Evolutionary conservation across 768 basidiomycete species (phyloP), one percentile per base, ranked within the genome.

Genomic region (Lactarius sanguifluus): DNA sequence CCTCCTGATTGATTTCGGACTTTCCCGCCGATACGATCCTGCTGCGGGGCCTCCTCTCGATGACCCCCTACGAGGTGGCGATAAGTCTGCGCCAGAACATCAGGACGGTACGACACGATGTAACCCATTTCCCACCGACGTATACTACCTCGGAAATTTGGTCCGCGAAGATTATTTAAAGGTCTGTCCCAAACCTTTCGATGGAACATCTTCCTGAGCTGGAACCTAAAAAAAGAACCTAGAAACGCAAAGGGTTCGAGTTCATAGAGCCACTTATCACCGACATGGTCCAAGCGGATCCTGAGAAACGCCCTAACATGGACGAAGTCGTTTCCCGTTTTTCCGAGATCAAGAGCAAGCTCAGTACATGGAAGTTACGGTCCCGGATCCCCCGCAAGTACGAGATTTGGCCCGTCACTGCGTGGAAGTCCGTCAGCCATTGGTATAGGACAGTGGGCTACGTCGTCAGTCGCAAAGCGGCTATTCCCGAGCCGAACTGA

Each of bases 241-340:
- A 65, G 64, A 52, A 45, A 36, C 45, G 5, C 18, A 7, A 65
- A 16, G 64, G 59, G 1, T 61, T 65, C 9, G 61, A 58, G 20
- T 67, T 67, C 57, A 43, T 67, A 18, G 55, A 47, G n/a, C 25
- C 40, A 61, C 60, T 72, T n/a, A 67, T 72, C 28, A 57, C 56
- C 0, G 76, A 78, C 28, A 80, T 81, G 79, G 70, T 75, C 4
- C 75, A 79, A 62, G 67, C 71, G 0, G 75, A 80, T 59, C 76
- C 78, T 0, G 45, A 63, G 3, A 72, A 75, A 54, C 75, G 79
- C 7, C 79, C 79, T 0, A 76, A 71, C 3, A 62, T 62, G 59
- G 28, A 61, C 7, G 59, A 61, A 28, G 60, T 65, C 1, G 43
- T 58, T 10, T 12, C 45, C 25, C 61, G 57, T 3, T 66, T 63